phyloP scores from a whole-genome alignment of 345 rosid species.

The Camelina neglecta region DNA sequence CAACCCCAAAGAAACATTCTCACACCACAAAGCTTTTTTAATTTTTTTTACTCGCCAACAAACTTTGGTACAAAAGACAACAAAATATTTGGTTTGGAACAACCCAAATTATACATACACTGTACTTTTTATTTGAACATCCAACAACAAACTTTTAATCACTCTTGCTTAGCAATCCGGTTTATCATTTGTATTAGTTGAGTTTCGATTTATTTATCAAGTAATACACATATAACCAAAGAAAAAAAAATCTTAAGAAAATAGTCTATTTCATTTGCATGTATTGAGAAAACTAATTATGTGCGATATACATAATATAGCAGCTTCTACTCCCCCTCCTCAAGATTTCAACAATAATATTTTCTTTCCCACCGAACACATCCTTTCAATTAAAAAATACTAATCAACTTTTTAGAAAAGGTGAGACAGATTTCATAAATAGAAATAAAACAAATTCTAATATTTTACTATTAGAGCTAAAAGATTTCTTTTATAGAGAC shows the following conservation, averaged over 20 bases:
- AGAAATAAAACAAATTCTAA: background rate
- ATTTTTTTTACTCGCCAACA: background rate
- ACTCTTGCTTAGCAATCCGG: background rate
- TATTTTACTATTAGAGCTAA: slow-evolving; percentile 12
- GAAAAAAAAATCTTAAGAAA: background rate
- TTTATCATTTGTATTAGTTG: background rate
- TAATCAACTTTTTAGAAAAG: background rate
- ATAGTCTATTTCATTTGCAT: background rate
- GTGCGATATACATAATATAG: background rate
- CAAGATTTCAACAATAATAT: no score
- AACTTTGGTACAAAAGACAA: slow-evolving; percentile 4
- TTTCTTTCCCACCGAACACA: slow-evolving; percentile 28
- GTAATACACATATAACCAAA: background rate
- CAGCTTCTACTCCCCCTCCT: background rate
- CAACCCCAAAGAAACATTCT: background rate
- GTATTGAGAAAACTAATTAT: background rate
- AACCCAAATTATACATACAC: background rate
- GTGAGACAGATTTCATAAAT: slow-evolving; percentile 9
- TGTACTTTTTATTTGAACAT: background rate
- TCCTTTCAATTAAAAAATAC: background rate
- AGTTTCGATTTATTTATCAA: background rate
- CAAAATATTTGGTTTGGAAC: slow-evolving; percentile 7
- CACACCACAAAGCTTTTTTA: background rate
- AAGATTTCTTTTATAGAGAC: slow-evolving; percentile 35
- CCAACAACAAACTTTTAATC: background rate